Percentiles rank a stretch among this genome's conserved stretches.
These are phyloP conservation scores for Grosmannia penicillata DNA, from an alignment of 2,329 filamentous ascomycete genomes.

Conservation along the genomic window DNA sequence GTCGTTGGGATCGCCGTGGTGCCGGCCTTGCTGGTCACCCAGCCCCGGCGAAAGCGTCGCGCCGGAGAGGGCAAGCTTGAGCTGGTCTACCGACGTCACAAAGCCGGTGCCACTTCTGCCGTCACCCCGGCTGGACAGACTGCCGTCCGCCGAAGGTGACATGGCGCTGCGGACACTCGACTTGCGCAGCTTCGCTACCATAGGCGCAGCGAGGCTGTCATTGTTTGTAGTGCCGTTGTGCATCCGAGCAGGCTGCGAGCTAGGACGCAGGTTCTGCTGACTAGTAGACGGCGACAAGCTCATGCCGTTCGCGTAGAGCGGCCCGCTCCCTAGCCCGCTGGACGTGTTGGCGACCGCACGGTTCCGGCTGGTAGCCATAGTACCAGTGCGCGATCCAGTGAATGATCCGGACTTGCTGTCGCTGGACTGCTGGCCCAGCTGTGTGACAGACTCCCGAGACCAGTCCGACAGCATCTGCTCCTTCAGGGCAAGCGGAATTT, in stretches of 20 bases:
- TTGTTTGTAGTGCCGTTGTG: not conserved
- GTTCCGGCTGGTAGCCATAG: constrained; percentile 34
- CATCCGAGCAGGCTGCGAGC: constrained; percentile 23
- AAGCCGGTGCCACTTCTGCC: constrained; percentile 12
- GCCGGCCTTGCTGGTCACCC: constrained; percentile 18
- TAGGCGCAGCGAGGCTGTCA: constrained; percentile 15
- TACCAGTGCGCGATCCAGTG: constrained; percentile 57
- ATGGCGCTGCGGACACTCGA: constrained; percentile 36
- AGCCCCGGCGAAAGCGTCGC: constrained; percentile 23
- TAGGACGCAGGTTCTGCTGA: constrained; percentile 34
- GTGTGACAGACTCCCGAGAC: constrained; percentile 61
- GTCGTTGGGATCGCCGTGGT: constrained; percentile 27
- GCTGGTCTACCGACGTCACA: constrained; percentile 47
- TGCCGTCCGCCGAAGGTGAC: constrained; percentile 25
- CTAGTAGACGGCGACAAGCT: constrained; percentile 30
- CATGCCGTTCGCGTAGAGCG: constrained; percentile 13
- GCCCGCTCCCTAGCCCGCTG: constrained; percentile 12
- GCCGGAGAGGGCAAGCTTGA: constrained; percentile 46
- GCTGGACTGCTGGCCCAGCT: constrained; percentile 42
- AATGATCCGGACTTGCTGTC: constrained; percentile 59
- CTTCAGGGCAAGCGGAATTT: constrained; percentile 50
- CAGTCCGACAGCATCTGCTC: constrained; percentile 69
- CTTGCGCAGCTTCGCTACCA: constrained; percentile 32
- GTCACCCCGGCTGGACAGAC: constrained; percentile 17
- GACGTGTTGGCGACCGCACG: constrained; percentile 36